A percentile compares a stretch with the other conserved stretches of the same genome.
phyloP scores from a whole-genome alignment of 331 rosid genomes.

The Malus hybrid region DNA sequence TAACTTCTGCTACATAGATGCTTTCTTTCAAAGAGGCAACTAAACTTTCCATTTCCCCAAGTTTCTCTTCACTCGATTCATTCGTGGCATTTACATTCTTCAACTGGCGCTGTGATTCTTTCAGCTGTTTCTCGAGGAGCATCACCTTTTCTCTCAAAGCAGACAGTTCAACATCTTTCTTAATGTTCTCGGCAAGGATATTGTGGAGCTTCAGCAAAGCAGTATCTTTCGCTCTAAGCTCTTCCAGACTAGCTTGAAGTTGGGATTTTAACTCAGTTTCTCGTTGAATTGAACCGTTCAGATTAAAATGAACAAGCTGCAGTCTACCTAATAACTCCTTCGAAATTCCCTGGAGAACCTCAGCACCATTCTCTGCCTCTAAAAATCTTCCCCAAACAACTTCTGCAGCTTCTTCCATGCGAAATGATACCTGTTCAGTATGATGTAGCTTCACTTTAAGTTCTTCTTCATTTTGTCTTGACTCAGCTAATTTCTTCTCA shows the following conservation, averaged over 20 bases:
- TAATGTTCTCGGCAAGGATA: conserved; percentile 18
- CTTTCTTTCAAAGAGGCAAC: conserved; percentile 57
- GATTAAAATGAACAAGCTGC: conserved; percentile 58
- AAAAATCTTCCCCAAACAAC: conserved; percentile 96
- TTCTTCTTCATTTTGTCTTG: conserved; percentile 63
- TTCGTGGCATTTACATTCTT: conserved; percentile 32
- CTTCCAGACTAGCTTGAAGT: conserved; percentile 34
- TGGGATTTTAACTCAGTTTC: conserved; percentile 56
- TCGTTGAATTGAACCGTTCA: conserved; percentile 40
- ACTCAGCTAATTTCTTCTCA: conserved; percentile 71
- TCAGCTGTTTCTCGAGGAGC: conserved; percentile 41
- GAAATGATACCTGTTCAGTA: conserved; percentile 64
- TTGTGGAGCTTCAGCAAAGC: conserved; percentile 41
- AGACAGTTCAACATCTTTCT: conserved; percentile 39
- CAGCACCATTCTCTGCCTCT: conserved; percentile 83
- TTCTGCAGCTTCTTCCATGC: conserved; percentile 83
- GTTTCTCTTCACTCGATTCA: conserved; percentile 45
- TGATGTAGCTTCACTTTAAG: conserved; percentile 65
- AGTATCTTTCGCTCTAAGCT: conserved; percentile 45
- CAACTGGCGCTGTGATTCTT: conserved; percentile 34
- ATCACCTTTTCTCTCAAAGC: conserved; percentile 56
- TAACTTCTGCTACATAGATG: conserved; percentile 45
- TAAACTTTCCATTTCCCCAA: conserved; percentile 47
- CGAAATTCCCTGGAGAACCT: conserved; percentile 75
- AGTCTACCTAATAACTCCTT: conserved; percentile 63